Evolutionary conservation across 257 asterid species (phyloP), one percentile per base, ranked within the genome.

Genomic region (Nicotiana noctiflora): DNA sequence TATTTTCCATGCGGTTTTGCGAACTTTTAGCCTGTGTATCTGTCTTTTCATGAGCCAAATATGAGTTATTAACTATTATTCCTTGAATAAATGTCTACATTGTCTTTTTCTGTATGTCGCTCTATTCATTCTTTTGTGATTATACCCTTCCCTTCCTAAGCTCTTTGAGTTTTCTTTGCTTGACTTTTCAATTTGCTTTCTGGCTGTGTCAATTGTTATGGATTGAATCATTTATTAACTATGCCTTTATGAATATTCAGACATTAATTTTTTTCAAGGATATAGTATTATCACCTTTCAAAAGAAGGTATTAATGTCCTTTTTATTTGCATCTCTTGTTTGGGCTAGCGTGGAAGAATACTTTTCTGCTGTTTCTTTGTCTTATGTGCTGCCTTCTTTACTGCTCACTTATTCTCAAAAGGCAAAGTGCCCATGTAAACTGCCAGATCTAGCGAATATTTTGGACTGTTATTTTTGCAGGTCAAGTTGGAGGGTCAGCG

Each of bases 11-110:
- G 79, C 79, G 49, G 40, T 74, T 74, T 13, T 21, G 34, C 8
- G 9, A 49, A 49, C 62, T 23, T 37, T 49, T 49, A 72, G 23
- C 61, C 25, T 74, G 61, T 14, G 23, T 49, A 49, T 74, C 23
- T 74, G 31, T 74, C 79, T 46, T 72, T 15, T 23, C 25, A 49
- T 74, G 78, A 46, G 61, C 14, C 60, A 9, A 7, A 56, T 46
- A 72, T 49, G 44, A 25, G 79, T 49, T 49, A 49, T 74, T 31
- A 74, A 74, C 23, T 74, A 21, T 74, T 72, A 72, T 72, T 55
- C 61, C 79, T 23, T 49, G 4, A 7, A 49, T 14, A 74, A 14
- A 49, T 74, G 61, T 25, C 10, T 49, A 15, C 15, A 1, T 49
- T 74, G 61, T 74, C 25, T 25, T 8, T 25, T 74, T 74, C 25